Evolutionary conservation across 2,329 filamentous ascomycete genomes (phyloP), one percentile per base, ranked within the genome.

Genomic region (Claviceps fusiformis): DNA sequence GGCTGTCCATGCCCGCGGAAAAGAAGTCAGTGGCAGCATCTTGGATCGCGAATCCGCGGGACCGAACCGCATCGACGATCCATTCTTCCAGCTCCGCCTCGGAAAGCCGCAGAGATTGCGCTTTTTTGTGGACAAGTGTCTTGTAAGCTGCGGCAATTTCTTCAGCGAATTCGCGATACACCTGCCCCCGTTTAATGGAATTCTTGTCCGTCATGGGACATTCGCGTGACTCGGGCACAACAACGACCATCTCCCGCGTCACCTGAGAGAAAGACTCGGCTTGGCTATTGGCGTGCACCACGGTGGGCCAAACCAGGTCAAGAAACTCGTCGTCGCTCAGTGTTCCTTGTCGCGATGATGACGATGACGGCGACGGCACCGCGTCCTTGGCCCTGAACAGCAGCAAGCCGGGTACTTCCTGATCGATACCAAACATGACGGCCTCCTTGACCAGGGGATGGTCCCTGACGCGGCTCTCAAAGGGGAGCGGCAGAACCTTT

Each of bases 401-500:
- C 17, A 87, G 62, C 1, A 71, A 73, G 0, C 83, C 83, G 2
- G 81, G 75, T 52, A 76, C 80, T 1, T 77, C 73, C 54, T 67
- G 68, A 0, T 75, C 76, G n/a, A 75, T 75, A 0, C 83, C 83
- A 61, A 86, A 85, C 10, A 86, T 73, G 27, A 86, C 65, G 0
- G 76, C 77, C 55, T 85, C 81, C 2, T 15, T 19, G 13, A 54
- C 52, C 37, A 27, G 29, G 3, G 27, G 29, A 15, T 49, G 45
- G 9, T 73, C 74, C 1, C 73, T 65, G 5, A 86, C 73, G 0
- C 71, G 72, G 2, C 73, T 76, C 63, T 87, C 83, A 3, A 86
- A 64, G 0, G 79, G 77, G 1, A 77, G 75, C 1, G 83, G 82
- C 59, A 86, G 81, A 57, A 86, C 85, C 60, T 86, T 87, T 69